Percentiles rank a stretch among this genome's conserved stretches.
Conservation (phyloP, 257 asterid species). For the Penstemon newberryi region DNA sequence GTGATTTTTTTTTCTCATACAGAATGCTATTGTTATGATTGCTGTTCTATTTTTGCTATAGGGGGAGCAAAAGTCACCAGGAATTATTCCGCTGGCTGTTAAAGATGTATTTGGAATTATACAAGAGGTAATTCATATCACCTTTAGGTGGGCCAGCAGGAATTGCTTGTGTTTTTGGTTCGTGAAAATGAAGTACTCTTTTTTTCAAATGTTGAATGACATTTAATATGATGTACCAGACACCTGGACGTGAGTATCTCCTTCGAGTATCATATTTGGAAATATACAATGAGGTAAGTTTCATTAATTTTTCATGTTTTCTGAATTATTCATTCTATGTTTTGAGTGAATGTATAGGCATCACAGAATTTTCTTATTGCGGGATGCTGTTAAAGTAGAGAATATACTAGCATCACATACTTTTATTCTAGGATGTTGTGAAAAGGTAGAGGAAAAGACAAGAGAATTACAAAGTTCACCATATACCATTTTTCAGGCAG, state of each 20-base stretch:
- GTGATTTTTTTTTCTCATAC: not conserved
- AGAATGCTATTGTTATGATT: slow-evolving; percentile 14
- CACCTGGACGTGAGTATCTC: slow-evolving; percentile 82
- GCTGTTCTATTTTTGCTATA: slow-evolving; percentile 31
- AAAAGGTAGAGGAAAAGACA: not conserved
- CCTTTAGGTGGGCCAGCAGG: slow-evolving; percentile 18
- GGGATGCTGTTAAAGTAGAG: not conserved
- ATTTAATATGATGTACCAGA: slow-evolving; percentile 42
- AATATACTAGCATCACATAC: not conserved
- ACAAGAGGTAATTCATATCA: slow-evolving; percentile 61
- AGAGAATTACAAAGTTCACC: not conserved
- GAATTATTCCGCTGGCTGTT: slow-evolving; percentile 76
- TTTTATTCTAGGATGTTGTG: slow-evolving; percentile 2
- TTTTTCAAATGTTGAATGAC: slow-evolving; percentile 26
- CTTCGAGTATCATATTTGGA: slow-evolving; percentile 86
- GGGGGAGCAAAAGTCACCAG: slow-evolving; percentile 97
- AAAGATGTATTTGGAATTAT: slow-evolving; percentile 87
- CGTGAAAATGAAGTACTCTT: slow-evolving; percentile 17
- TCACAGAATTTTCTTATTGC: not conserved
- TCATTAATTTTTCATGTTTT: slow-evolving; percentile 12
- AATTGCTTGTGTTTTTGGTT: slow-evolving; percentile 21
- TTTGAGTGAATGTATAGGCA: not conserved
- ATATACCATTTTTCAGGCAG: not conserved
- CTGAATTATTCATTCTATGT: not conserved
- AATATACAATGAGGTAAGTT: slow-evolving; percentile 81